Evolutionary conservation across 768 basidiomycete species (phyloP), one percentile per base, ranked within the genome.

Genomic region (Hericium rajendrae): DNA sequence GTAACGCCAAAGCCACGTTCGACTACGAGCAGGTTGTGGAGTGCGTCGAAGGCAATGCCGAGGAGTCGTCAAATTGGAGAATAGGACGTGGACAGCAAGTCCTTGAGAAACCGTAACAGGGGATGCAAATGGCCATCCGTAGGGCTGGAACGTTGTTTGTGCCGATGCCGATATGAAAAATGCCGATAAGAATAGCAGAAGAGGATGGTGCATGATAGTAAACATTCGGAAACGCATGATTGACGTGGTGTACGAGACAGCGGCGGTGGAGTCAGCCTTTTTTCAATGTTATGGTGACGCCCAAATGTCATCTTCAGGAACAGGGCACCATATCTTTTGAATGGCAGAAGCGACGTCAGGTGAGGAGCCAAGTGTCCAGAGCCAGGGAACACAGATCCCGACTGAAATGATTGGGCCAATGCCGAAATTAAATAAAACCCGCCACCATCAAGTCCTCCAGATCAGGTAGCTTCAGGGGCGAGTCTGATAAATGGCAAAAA

Each of bases 1-100:
- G 73, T 72, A n/a, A 77, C 66, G 11, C 76, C 76, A 24, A 72
- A 62, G 1, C 75, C 74, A 22, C 72, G 69, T 56, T 77, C 76
- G 32, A 77, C 70, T 10, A 76, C 75, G 15, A 77, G 70, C 22
- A 77, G 60, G 58, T 76, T 76, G 32, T 70, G 62, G 28, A 61
- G 46, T 2, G 62, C 58, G 56, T 78, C 77, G 49, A 77, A 70
- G 4, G 71, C 63, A 37, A 77, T 74, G 11, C 75, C 75, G 70
- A 16, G 77, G 77, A 10, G 65, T 62, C 2, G 76, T 73, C 13
- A 77, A 67, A 54, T 74, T 74, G 9, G 74, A 74, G 58, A 74
- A 76, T 22, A 75, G 50, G 6, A 76, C 71, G 8, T 59, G 60
- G 11, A 75, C 72, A 11, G 61, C 53, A 55, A 74, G 70, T 6